Evolutionary conservation across 1,284 basidiomycete species (phyloP).

Genomic region (Cerrena zonata): DNA sequence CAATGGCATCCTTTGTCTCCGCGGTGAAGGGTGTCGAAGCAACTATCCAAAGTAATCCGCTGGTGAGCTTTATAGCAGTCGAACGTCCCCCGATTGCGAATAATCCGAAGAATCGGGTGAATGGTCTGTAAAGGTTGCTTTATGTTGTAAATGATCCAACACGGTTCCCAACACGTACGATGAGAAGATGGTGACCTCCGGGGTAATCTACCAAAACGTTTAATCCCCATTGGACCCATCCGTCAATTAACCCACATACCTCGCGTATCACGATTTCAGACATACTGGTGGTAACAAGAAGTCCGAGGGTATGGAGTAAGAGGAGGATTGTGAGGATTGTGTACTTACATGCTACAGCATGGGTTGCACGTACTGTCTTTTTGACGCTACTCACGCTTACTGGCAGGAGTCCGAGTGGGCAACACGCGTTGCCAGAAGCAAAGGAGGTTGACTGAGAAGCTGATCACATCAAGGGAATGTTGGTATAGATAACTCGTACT

Average conservation of each 20-base stretch:
- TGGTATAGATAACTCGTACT: too few species aligned
- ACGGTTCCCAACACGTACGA: slow-evolving; percentile 4
- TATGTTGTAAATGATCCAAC: not conserved
- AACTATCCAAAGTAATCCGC: slow-evolving; percentile 72
- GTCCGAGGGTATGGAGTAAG: too few species aligned
- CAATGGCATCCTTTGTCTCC: slow-evolving; percentile 64
- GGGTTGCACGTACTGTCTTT: too few species aligned
- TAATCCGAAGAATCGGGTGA: slow-evolving; percentile 50
- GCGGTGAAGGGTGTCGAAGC: slow-evolving; percentile 73
- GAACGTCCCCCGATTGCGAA: slow-evolving; percentile 72
- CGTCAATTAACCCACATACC: slow-evolving; percentile 6
- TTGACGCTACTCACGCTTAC: too few species aligned
- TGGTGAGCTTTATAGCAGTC: slow-evolving; percentile 69
- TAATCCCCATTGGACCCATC: too few species aligned
- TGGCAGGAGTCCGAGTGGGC: too few species aligned
- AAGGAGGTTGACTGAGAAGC: too few species aligned
- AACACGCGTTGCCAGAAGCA: too few species aligned
- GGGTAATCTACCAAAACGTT: slow-evolving; percentile 16
- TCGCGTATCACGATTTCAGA: slow-evolving; percentile 19
- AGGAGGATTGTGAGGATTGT: too few species aligned
- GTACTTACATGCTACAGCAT: too few species aligned
- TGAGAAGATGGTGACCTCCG: slow-evolving; percentile 18
- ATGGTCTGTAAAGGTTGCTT: slow-evolving; percentile 40
- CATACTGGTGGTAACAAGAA: too few species aligned
- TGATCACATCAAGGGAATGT: too few species aligned